Evolutionary conservation across 352 stramenopile genomes (phyloP), one percentile per base, ranked within the genome.

Genomic region (Phytopythium vexans): DNA sequence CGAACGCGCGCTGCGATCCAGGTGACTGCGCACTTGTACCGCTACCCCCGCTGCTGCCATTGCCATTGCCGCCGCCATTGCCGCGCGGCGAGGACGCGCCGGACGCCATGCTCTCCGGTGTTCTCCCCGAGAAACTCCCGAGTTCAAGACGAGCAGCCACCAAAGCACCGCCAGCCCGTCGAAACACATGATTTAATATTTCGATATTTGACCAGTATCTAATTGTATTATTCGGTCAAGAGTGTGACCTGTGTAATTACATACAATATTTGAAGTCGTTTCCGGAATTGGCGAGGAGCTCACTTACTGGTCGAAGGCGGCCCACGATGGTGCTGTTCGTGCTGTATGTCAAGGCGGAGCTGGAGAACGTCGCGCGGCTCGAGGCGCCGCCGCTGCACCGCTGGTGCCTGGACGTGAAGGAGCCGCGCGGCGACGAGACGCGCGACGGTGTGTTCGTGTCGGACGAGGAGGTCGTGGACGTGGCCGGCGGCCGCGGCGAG

Each of bases 351-450:
- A 94, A 94, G 66, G 86, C 82, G 8, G 84, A 95, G 4, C 72
- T 95, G 31, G 83, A 95, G 81, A 93, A 94, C 64, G 72, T 95
- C 3, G 80, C 80, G 62, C 80, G 69, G 66, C 64, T 94, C 45
- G 67, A 75, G 46, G 81, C 83, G 35, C 82, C 86, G 34, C 46
- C 68, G 15, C 53, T 81, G 41, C 82, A 93, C 52, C 85, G 71
- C 46, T 95, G 86, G 86, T 94, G 83, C 41, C 66, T 95, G 47
- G 77, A 92, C 50, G 80, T 95, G 31, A 92, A 92, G 71, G 79
- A 94, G 52, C 61, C 86, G 16, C 88, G 66, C 14, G 69, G 83
- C 7, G 81, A 93, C 33, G 86, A 94, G 64, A 82, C 64, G 56
- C 82, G 86, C 39, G 65, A 88, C 50, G 86, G 60, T 39, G 83